Conservation (phyloP, 371 early-diverging fungal species). For the Mucor circinelloides region DNA sequence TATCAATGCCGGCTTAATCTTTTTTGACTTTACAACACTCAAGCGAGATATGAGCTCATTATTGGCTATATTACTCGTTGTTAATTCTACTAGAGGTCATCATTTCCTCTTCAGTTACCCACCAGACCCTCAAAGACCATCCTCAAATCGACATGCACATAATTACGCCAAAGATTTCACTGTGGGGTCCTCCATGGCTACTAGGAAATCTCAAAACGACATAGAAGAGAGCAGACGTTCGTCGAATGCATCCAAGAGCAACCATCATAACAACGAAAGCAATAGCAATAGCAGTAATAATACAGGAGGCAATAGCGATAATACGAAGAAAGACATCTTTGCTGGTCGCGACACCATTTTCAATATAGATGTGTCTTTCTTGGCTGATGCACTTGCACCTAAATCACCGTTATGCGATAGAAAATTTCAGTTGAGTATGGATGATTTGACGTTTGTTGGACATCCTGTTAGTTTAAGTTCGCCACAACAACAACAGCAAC, state of each 20-base stretch:
- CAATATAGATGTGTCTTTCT: conserved; percentile 68
- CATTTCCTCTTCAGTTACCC: conserved; percentile 73
- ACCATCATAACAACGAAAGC: conserved; percentile 1
- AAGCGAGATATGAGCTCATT: conserved; percentile 38
- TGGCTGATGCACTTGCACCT: conserved; percentile 79
- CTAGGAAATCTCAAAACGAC: background rate
- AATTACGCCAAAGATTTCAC: conserved; percentile 9
- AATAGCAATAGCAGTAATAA: background rate
- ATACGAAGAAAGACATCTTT: background rate
- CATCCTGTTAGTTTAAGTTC: conserved; percentile 63
- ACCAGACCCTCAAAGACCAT: conserved; percentile 44
- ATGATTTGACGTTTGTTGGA: conserved; percentile 78
- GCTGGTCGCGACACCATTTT: conserved; percentile 56
- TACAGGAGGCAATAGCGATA: background rate
- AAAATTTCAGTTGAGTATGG: conserved; percentile 79
- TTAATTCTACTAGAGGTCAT: conserved; percentile 72
- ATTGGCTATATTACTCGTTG: conserved; percentile 65
- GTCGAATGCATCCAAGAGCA: conserved; percentile 18
- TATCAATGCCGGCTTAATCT: background rate
- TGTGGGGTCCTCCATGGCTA: conserved; percentile 18
- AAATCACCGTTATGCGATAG: conserved; percentile 71
- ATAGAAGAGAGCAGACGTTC: conserved; percentile 13
- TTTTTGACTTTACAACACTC: background rate
- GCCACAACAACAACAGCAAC: conserved; percentile 22
- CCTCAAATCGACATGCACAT: conserved; percentile 5